Percentiles rank a stretch among this genome's conserved stretches.
Evolutionary conservation across 805 yeast species (phyloP).

Genomic region (Yamadazyma endophytica): DNA sequence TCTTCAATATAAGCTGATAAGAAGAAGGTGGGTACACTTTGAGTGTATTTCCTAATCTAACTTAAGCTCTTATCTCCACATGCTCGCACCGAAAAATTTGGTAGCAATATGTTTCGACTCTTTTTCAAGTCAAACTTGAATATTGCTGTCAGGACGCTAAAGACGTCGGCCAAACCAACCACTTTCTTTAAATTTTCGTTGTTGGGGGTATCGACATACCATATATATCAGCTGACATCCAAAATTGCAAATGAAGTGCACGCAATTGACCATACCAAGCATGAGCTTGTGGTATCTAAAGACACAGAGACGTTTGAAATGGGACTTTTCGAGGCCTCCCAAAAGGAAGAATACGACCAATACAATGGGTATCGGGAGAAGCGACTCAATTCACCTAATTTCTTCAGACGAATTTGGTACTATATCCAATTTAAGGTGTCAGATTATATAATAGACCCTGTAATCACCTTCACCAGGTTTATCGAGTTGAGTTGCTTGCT

Average conservation of each 20-base stretch:
- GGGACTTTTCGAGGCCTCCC: constrained; percentile 60
- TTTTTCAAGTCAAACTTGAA: too few species aligned
- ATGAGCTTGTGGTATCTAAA: constrained; percentile 41
- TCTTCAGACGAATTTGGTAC: constrained; percentile 27
- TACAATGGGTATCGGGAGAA: constrained; percentile 27
- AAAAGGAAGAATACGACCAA: constrained; percentile 46
- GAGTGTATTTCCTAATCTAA: too few species aligned
- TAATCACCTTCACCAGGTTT: constrained; percentile 64
- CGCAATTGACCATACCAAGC: constrained; percentile 28
- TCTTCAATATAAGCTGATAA: too few species aligned
- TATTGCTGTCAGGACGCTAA: too few species aligned
- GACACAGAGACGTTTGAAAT: constrained; percentile 64
- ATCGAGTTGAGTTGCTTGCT: constrained; percentile 63
- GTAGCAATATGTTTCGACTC: too few species aligned
- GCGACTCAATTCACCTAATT: constrained; percentile 16
- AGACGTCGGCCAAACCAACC: too few species aligned
- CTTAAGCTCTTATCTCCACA: too few species aligned
- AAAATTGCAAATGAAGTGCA: constrained; percentile 23
- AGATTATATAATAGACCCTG: constrained; percentile 66
- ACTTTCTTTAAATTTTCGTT: too few species aligned
- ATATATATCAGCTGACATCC: constrained; percentile 8
- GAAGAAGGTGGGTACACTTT: too few species aligned
- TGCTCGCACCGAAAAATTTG: too few species aligned
- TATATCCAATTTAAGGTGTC: constrained; percentile 38
- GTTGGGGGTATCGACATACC: constrained; percentile 3